Evolutionary conservation across 192 early-diverging fungal species (phyloP).

Genomic region (Jimgerdemannia flammicorona): DNA sequence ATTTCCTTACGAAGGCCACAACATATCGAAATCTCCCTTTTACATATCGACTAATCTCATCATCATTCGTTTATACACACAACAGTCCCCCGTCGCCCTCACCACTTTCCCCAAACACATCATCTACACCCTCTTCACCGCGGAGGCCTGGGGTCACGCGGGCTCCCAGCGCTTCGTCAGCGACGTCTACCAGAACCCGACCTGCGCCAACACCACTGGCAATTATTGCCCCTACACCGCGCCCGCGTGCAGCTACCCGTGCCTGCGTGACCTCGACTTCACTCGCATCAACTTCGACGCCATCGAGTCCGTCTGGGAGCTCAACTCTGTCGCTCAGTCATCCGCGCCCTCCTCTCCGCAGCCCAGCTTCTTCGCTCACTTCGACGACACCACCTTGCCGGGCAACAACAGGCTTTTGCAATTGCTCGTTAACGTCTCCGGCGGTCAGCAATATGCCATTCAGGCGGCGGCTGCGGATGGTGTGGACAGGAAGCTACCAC

Average conservation of each 20-base stretch:
- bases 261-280: conserved; percentile 59
- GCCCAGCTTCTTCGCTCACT: conserved; percentile 36
- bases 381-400: conserved; percentile 24
- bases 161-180: conserved; percentile 83
- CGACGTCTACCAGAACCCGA: conserved; percentile 55
- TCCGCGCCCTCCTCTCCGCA: conserved; percentile 15
- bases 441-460: conserved; percentile 13
- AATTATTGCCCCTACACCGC: conserved; percentile 22
- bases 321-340: conserved; percentile 47
- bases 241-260: conserved; percentile 60
- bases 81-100: conserved; percentile 39
- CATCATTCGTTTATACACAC: neutral
- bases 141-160: conserved; percentile 70
- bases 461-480: conserved; percentile 41
- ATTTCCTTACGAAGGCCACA: too few species aligned
- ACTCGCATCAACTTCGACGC: conserved; percentile 57
- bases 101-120: conserved; percentile 59
- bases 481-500: conserved; percentile 53
- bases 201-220: conserved; percentile 41
- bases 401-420: conserved; percentile 9
- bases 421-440: conserved; percentile 5
- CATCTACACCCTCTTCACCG: conserved; percentile 70
- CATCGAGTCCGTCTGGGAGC: conserved; percentile 71
- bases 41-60: neutral
- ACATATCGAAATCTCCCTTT: neutral